Evolutionary conservation across 257 asterid species (phyloP).

Genomic region (Solanum okadae): DNA sequence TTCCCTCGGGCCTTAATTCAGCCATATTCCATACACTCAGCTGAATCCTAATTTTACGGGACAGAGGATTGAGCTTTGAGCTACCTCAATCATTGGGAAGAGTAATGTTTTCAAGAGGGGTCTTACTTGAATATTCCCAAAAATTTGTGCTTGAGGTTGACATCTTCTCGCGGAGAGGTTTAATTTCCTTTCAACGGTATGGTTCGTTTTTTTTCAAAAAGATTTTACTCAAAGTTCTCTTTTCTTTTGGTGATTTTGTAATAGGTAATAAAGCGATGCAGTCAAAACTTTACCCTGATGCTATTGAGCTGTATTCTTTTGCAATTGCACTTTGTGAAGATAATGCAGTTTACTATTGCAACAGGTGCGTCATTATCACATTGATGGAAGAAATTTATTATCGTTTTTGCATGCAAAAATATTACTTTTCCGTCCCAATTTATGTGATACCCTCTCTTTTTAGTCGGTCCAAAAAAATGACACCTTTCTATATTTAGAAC

Average conservation of each 20-base stretch:
- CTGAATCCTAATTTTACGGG: background rate
- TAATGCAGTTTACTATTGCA: conserved; percentile 82
- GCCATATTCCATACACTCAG: background rate
- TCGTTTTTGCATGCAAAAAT: background rate
- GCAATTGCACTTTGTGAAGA: conserved; percentile 60
- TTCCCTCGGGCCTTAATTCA: background rate
- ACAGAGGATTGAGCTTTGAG: background rate
- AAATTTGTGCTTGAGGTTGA: background rate
- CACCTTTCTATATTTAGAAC: background rate
- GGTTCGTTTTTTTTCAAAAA: background rate
- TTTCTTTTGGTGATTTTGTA: background rate
- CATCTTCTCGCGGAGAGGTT: background rate
- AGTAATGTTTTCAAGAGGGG: background rate
- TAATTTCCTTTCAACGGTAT: background rate
- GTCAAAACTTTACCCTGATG: conserved; percentile 49
- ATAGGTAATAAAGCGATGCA: conserved; percentile 76
- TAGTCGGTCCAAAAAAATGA: background rate
- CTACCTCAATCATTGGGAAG: background rate
- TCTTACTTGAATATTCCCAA: background rate
- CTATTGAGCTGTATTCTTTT: conserved; percentile 67
- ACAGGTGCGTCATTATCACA: conserved; percentile 40
- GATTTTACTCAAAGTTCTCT: background rate
- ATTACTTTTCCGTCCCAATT: background rate
- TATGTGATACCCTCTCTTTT: background rate
- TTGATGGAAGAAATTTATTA: background rate